Conservation (phyloP, 2,329 filamentous ascomycete species). For the Fusarium succisae region DNA sequence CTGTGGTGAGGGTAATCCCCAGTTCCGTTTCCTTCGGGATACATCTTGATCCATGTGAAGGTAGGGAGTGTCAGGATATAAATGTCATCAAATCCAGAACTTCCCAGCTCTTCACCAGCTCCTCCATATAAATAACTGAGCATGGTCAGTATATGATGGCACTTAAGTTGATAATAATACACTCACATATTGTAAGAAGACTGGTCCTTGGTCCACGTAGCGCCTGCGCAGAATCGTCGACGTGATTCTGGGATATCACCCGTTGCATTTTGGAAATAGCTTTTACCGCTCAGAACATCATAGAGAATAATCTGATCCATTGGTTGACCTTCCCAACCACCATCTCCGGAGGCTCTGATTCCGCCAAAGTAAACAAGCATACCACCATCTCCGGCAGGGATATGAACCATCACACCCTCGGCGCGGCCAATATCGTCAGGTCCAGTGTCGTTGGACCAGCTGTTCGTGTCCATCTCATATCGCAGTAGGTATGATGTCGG, state of each 20-base stretch:
- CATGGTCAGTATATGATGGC: background rate
- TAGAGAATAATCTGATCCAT: slow-evolving; percentile 66
- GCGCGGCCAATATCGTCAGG: slow-evolving; percentile 64
- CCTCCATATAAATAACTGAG: slow-evolving; percentile 70
- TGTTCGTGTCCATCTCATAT: slow-evolving; percentile 64
- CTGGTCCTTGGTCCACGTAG: slow-evolving; percentile 65
- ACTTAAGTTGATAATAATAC: background rate
- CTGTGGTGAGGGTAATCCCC: slow-evolving; percentile 61
- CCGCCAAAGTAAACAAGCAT: slow-evolving; percentile 71
- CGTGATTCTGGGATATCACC: slow-evolving; percentile 62
- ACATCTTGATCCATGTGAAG: slow-evolving; percentile 69
- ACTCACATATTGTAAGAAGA: slow-evolving; percentile 72
- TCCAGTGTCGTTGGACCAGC: slow-evolving; percentile 62
- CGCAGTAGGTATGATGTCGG: slow-evolving; percentile 63
- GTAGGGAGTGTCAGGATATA: slow-evolving; percentile 69
- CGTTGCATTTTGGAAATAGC: slow-evolving; percentile 66
- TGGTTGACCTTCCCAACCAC: slow-evolving; percentile 55
- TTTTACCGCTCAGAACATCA: slow-evolving; percentile 66
- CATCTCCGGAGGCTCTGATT: slow-evolving; percentile 59
- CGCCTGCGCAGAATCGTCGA: slow-evolving; percentile 69
- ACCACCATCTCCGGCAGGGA: slow-evolving; percentile 68
- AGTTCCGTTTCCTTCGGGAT: slow-evolving; percentile 52
- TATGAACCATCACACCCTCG: slow-evolving; percentile 68
- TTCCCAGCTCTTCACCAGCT: slow-evolving; percentile 56
- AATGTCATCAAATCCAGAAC: slow-evolving; percentile 65